These are phyloP conservation scores for Ophiognomonia clavigignenti-juglandacearum DNA, from an alignment of 2,329 filamentous ascomycete genomes.

Conservation along the genomic window DNA sequence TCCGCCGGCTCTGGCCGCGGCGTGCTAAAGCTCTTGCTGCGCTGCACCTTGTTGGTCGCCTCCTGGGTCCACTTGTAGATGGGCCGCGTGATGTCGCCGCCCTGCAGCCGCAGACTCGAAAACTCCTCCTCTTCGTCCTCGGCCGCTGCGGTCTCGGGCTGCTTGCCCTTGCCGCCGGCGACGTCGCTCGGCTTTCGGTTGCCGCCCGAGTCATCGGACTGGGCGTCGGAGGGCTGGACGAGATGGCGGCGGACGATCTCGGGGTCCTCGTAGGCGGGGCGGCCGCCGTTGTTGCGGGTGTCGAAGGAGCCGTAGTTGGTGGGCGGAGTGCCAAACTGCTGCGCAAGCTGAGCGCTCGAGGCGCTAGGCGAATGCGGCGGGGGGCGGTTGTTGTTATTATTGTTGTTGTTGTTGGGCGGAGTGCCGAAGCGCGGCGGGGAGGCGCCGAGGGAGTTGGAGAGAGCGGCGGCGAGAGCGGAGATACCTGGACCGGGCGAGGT, in stretches of 20 bases:
- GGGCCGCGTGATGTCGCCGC: conserved; percentile 88
- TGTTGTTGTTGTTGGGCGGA: too few species aligned
- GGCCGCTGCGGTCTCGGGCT: conserved; percentile 23
- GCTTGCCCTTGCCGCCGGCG: conserved; percentile 46
- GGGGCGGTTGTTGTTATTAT: too few species aligned
- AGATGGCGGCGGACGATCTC: conserved; percentile 88
- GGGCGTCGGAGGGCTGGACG: conserved; percentile 60
- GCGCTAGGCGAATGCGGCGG: conserved; percentile 51
- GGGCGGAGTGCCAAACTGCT: conserved; percentile 48
- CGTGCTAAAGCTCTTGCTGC: conserved; percentile 85
- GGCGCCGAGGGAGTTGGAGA: conserved; percentile 68
- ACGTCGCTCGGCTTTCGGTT: conserved; percentile 33
- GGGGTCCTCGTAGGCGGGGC: conserved; percentile 71
- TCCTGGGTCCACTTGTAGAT: conserved; percentile 98
- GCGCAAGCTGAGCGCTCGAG: conserved; percentile 37
- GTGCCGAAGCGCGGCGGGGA: conserved; percentile 68
- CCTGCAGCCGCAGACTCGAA: conserved; percentile 86
- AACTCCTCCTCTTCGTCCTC: conserved; percentile 77
- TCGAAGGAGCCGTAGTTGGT: conserved; percentile 87
- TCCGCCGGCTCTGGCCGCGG: conserved; percentile 73
- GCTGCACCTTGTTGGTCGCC: conserved; percentile 64
- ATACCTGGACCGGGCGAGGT: conserved; percentile 69
- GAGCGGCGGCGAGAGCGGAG: conserved; percentile 83
- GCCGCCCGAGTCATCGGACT: conserved; percentile 39
- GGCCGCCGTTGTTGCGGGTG: conserved; percentile 54